Conservation (phyloP, 2,329 filamentous ascomycete species). For the Thielaviopsis cerberus region DNA sequence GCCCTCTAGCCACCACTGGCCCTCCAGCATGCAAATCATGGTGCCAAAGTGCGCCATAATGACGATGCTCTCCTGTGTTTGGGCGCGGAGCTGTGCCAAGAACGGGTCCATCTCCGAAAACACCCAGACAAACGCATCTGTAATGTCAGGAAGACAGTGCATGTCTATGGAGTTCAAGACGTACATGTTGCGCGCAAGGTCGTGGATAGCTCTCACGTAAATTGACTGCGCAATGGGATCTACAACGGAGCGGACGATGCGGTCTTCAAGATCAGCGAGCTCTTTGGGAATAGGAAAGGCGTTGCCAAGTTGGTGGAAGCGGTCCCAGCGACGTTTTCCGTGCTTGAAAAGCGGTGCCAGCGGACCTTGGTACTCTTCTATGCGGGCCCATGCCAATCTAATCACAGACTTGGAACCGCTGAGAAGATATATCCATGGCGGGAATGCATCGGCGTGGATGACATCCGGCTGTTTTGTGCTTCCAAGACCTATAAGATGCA, state of each 20-base stretch:
- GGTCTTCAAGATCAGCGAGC: conserved; percentile 6
- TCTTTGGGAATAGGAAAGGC: not conserved
- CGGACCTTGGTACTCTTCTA: conserved; percentile 13
- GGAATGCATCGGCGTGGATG: conserved; percentile 18
- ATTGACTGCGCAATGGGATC: conserved; percentile 3
- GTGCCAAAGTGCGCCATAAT: conserved; percentile 22
- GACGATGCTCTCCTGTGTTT: conserved; percentile 17
- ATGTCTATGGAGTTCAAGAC: conserved; percentile 2
- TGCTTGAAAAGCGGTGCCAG: conserved; percentile 15
- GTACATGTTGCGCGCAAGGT: conserved; percentile 8
- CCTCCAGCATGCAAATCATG: conserved; percentile 17
- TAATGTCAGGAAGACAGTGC: conserved; percentile 16
- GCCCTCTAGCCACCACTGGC: conserved; percentile 22
- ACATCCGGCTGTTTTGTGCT: conserved; percentile 17
- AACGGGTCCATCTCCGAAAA: conserved; percentile 21
- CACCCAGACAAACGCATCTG: conserved; percentile 24
- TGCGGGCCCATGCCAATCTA: conserved; percentile 6
- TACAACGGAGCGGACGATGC: conserved; percentile 3
- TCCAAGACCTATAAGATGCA: conserved; percentile 13
- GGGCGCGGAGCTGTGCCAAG: conserved; percentile 18
- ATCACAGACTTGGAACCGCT: conserved; percentile 17
- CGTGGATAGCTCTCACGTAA: conserved; percentile 1
- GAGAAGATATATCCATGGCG: conserved; percentile 20
- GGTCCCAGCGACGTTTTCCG: conserved; percentile 15
- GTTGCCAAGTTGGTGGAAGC: conserved; percentile 10